A percentile compares a stretch with the other conserved stretches of the same genome.
Evolutionary conservation across 352 stramenopile genomes (phyloP).

Genomic region (Pythium brassicae): DNA sequence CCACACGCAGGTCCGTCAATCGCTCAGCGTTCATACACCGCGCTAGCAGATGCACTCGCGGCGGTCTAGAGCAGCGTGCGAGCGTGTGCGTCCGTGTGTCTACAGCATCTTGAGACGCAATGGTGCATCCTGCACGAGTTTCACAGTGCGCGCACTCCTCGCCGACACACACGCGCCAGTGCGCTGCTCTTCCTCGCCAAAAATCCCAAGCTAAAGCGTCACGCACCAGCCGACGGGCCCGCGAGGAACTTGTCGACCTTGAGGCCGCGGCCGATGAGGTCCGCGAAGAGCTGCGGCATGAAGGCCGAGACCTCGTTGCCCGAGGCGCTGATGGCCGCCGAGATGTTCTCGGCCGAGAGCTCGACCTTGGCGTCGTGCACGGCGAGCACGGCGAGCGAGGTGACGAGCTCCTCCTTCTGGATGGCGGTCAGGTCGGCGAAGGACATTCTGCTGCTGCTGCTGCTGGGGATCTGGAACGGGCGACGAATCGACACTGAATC

Average conservation of each 20-base stretch:
- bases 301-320: conserved; percentile 76
- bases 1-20: conserved; percentile 3
- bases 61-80: too few relatives aligned
- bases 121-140: too few relatives aligned
- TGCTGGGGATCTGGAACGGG: conserved; percentile 28
- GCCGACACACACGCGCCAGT: too few relatives aligned
- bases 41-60: too few relatives aligned
- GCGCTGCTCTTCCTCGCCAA: too few relatives aligned
- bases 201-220: not conserved
- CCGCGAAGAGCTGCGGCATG: conserved; percentile 78
- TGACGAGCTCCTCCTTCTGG: conserved; percentile 84
- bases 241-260: conserved; percentile 87
- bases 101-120: too few relatives aligned
- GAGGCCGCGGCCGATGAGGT: conserved; percentile 75
- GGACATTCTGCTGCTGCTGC: conserved; percentile 50
- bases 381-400: conserved; percentile 79
- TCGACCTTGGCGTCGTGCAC: conserved; percentile 73
- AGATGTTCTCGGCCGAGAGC: conserved; percentile 77
- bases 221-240: conserved; percentile 81
- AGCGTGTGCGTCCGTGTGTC: too few relatives aligned
- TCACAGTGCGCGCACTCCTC: not conserved
- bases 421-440: conserved; percentile 78
- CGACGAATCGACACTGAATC: conserved; percentile 62
- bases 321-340: conserved; percentile 67
- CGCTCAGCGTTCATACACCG: not conserved